phyloP scores from a whole-genome alignment of 176 grass and related monocot genomes.

The Triticum turgidum region DNA sequence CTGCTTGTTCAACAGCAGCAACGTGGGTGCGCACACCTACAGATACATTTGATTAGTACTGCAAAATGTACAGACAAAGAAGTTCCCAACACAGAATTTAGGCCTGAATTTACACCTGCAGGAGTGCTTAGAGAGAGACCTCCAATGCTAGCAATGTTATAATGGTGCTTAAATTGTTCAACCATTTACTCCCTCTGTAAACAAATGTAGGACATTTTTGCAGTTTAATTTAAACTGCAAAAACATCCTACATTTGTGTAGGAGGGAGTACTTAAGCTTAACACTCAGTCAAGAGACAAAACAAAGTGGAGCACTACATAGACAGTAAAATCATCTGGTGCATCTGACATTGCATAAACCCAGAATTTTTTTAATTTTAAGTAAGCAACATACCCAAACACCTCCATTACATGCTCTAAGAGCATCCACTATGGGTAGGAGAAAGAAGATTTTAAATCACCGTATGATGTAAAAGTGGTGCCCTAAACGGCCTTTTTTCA shows the following conservation, averaged over 20 bases:
- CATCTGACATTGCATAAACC: not conserved
- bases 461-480: no score
- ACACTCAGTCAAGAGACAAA: not conserved
- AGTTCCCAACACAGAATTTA: not conserved
- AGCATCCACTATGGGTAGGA: no score
- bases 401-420: not conserved
- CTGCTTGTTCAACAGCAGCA: conserved; percentile 54
- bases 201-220: no score
- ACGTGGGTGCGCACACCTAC: conserved; percentile 71
- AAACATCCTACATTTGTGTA: no score
- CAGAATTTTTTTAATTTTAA: not conserved
- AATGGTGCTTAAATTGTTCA: not conserved
- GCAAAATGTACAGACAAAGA: not conserved
- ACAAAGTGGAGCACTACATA: not conserved
- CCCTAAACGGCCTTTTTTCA: no score
- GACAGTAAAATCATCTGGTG: not conserved
- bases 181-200: not conserved
- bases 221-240: no score
- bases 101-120: not conserved
- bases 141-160: not conserved
- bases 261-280: not conserved
- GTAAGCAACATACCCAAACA: not conserved
- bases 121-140: not conserved
- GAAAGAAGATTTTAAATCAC: no score
- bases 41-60: conserved; percentile 23